Percentiles rank a stretch among this genome's conserved stretches.
Evolutionary conservation across 345 rosid species (phyloP).

Genomic region (Salix viminalis): DNA sequence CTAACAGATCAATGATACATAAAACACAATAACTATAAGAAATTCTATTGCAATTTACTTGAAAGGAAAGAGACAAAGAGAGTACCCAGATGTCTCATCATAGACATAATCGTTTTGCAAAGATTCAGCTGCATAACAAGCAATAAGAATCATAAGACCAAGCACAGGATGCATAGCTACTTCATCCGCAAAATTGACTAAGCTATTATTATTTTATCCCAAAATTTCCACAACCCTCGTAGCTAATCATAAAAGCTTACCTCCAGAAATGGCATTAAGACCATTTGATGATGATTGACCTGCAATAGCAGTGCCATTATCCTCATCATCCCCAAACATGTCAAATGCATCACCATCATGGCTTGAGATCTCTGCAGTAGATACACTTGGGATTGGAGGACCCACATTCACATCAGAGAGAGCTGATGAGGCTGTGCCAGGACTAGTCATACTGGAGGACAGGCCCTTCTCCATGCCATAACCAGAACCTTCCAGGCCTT

Average conservation of each 20-base stretch:
- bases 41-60: neutral
- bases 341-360: slow-evolving; percentile 47
- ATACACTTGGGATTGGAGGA: slow-evolving; percentile 23
- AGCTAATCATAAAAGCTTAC: slow-evolving; percentile 26
- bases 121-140: slow-evolving; percentile 48
- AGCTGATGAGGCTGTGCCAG: slow-evolving; percentile 24
- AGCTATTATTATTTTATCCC: neutral
- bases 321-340: slow-evolving; percentile 87
- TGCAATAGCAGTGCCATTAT: slow-evolving; percentile 29
- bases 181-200: neutral
- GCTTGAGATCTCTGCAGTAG: slow-evolving; percentile 25
- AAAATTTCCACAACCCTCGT: neutral
- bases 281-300: slow-evolving; percentile 32
- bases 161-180: neutral
- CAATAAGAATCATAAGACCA: slow-evolving; percentile 4
- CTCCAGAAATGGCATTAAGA: slow-evolving; percentile 21
- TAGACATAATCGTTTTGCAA: slow-evolving; percentile 61
- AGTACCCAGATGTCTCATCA: slow-evolving; percentile 90
- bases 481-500: slow-evolving; percentile 16
- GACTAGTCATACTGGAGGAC: slow-evolving; percentile 17
- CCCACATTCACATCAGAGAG: slow-evolving; percentile 18
- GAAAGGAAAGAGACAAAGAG: neutral
- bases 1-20: neutral
- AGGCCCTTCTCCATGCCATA: slow-evolving; percentile 15
- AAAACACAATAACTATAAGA: neutral